A percentile compares a stretch with the other conserved stretches of the same genome.
These are phyloP conservation scores for Cladosporium phlei DNA, from an alignment of 2,329 filamentous ascomycete genomes.

Conservation along the genomic window DNA sequence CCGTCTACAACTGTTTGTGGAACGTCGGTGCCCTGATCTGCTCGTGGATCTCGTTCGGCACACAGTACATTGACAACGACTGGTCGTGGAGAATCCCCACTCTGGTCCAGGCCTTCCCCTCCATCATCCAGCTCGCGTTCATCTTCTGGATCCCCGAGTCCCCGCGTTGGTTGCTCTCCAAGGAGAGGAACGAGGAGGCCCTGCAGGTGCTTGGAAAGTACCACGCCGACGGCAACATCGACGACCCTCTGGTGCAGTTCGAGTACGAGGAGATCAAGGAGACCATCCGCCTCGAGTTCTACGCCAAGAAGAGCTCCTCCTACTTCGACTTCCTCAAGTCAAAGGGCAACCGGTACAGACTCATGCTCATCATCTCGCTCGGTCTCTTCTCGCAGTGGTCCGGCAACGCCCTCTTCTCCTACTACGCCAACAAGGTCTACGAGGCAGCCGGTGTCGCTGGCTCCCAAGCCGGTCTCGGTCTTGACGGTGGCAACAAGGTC, in stretches of 20 bases:
- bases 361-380: conserved; percentile 46
- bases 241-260: conserved; percentile 59
- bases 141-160: conserved; percentile 54
- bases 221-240: conserved; percentile 56
- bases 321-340: conserved; percentile 58
- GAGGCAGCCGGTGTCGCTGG: conserved; percentile 28
- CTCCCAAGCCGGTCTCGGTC: conserved; percentile 31
- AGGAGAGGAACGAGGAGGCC: conserved; percentile 43
- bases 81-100: conserved; percentile 42
- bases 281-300: conserved; percentile 53
- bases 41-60: conserved; percentile 14
- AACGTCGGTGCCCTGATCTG: conserved; percentile 15
- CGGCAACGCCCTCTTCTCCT: conserved; percentile 46
- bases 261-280: conserved; percentile 64
- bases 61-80: conserved; percentile 20
- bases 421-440: conserved; percentile 29
- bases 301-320: conserved; percentile 27
- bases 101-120: conserved; percentile 23
- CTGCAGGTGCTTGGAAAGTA: conserved; percentile 52
- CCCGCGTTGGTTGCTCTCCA: conserved; percentile 54
- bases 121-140: conserved; percentile 22
- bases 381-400: conserved; percentile 54
- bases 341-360: conserved; percentile 48
- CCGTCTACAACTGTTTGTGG: conserved; percentile 16
- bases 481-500: conserved; percentile 53